Base-by-base conservation (phyloP, 345 rosid species). In the Geranium brycei region DNA sequence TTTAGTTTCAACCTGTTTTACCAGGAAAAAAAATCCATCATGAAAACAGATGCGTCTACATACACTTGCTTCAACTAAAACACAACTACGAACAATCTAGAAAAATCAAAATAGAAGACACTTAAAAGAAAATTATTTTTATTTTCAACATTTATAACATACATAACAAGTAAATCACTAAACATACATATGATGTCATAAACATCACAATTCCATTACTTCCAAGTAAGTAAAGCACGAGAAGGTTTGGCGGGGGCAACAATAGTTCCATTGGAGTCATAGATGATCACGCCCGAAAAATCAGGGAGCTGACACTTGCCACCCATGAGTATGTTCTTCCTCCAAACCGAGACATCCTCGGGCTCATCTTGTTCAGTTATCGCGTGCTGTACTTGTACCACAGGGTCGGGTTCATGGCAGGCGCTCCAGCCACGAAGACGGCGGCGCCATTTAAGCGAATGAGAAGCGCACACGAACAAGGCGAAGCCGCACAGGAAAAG, bases 251-350 rank as follows among this genome's bases (percentile, higher is more conserved):
- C 70, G 0, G 89, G 91, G 32, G 85, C 60, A 58, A 82, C 82
- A 2, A 79, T 23, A 2, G 78, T 85, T 4, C 96, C 95, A 0
- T 83, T 86, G 28, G 91, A 67, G 51, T 92, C 81, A 47, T 92
- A 89, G 61, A 89, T 72, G 51, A 89, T 92, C 70, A 85, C 91
- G 17, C 98, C 96, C 0, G 95, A 92, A 65, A 85, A 92, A 73
- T 89, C 93, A 0, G 98, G 96, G 16, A 89, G 78, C 83, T 84
- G 89, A 58, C 93, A 92, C 68, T 89, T 89, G 1, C 85, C 98
- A 2, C 95, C 98, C 96, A 92, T 89, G 69, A 89, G 87, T 68
- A 92, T 85, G 73, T 84, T 87, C 80, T 86, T 92, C 81, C 79
- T 83, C 96, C 98, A 89, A 67, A 92, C 76, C 0, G 88, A 71